Conservation (phyloP, 2,329 filamentous ascomycete species). For the Fusarium sp. region DNA sequence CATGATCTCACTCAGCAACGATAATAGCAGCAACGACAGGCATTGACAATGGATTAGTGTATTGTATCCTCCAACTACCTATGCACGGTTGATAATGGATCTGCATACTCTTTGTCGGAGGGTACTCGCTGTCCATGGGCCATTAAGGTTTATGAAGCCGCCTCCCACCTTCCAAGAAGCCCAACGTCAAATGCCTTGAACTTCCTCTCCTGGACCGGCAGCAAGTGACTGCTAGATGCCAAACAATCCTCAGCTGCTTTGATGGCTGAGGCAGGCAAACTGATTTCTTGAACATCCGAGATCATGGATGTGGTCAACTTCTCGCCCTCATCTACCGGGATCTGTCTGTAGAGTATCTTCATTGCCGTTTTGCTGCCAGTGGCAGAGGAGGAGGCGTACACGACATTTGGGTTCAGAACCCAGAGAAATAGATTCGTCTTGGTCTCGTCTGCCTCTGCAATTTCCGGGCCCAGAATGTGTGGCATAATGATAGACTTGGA, state of each 20-base stretch:
- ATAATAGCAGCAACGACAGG: neutral
- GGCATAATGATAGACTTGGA: slow-evolving; percentile 67
- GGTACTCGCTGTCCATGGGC: neutral
- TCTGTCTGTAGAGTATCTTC: slow-evolving; percentile 65
- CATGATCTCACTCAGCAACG: neutral
- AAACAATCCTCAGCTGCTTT: slow-evolving; percentile 58
- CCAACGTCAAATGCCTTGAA: slow-evolving; percentile 78
- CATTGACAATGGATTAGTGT: neutral
- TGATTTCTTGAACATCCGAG: slow-evolving; percentile 70
- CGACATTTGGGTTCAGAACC: slow-evolving; percentile 68
- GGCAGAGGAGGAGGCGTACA: slow-evolving; percentile 60
- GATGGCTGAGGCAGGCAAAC: slow-evolving; percentile 65
- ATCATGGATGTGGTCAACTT: slow-evolving; percentile 62
- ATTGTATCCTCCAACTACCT: neutral
- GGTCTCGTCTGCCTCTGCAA: slow-evolving; percentile 1
- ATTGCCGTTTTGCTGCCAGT: slow-evolving; percentile 55
- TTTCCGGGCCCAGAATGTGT: slow-evolving; percentile 31
- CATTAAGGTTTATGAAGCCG: slow-evolving; percentile 2
- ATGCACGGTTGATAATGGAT: neutral
- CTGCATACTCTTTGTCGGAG: neutral
- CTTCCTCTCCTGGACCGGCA: slow-evolving; percentile 67
- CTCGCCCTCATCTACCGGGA: slow-evolving; percentile 59
- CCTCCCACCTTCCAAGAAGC: slow-evolving; percentile 62
- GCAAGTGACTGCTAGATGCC: slow-evolving; percentile 59
- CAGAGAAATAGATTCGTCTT: slow-evolving; percentile 60